Evolutionary conservation across 2,329 filamentous ascomycete species (phyloP), one percentile per base, ranked within the genome.

Genomic region (Epichloe sibirici): DNA sequence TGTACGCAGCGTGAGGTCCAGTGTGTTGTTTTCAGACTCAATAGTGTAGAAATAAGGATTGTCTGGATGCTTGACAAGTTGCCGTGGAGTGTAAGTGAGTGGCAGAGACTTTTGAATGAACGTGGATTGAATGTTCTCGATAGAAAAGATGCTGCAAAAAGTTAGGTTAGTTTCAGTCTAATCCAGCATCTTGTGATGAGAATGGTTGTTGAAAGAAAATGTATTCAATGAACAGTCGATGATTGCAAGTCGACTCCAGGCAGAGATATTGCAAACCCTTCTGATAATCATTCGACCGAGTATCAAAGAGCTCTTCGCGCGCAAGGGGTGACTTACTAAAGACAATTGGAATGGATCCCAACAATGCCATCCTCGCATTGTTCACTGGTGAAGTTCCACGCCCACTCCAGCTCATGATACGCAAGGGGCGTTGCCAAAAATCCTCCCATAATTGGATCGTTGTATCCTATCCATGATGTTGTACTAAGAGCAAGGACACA

Each of bases 341-440:
- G 28, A 31, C 3, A 31, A 31, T 31, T 31, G 28, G 8, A 31
- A 31, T 94, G 88, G 56, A 96, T 91, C 55, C 90, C 90, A 51
- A 96, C 91, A 76, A 96, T 90, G 52, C 90, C 90, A 69, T 95
- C 87, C 42, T 86, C 82, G 62, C 90, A 95, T 67, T 95, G 88
- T 65, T 95, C 89, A 63, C 90, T 95, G 67, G 87, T 91, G 65
- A 98, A 97, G 62, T 93, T 95, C 85, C 90, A 95, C 4, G 88
- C 90, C 75, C 88, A 96, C 67, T 95, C 90, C 34, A 98, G 79
- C 42, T 86, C 83, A 51, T 85, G 83, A 62, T 95, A 95, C 66
- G 88, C 88, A 35, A 98, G 72, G 0, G 93, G 93, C 1, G 91
- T 96, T 60, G 97, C 83, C 70, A 93, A 88, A 63, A 96, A 95